A percentile compares a stretch with the other conserved stretches of the same genome.
phyloP scores from a whole-genome alignment of 2,329 filamentous ascomycete genomes.

The Phialemoniopsis sp. region DNA sequence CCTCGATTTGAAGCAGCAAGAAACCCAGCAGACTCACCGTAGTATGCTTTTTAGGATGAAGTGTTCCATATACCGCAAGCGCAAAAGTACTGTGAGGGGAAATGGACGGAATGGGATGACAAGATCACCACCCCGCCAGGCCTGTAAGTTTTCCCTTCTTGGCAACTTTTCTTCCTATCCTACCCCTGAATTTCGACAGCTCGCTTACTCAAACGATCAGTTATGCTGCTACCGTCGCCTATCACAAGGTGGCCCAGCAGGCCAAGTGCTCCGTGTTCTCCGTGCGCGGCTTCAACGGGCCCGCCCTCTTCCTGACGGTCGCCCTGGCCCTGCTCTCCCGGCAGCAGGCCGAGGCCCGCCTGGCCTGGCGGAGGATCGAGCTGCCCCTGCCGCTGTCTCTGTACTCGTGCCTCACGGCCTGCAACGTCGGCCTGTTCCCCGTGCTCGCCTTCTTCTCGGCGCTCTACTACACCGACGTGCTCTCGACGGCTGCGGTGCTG shows the following conservation, averaged over 20 bases:
- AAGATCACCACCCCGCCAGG: constrained; percentile 97
- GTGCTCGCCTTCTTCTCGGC: constrained; percentile 94
- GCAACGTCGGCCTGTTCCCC: constrained; percentile 84
- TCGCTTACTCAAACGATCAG: constrained; percentile 20
- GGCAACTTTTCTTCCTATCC: constrained; percentile 10
- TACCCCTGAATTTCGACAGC: constrained; percentile 6
- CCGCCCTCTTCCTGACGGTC: constrained; percentile 36
- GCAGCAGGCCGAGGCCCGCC: constrained; percentile 41
- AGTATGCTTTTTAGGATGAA: constrained; percentile 60
- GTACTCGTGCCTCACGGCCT: constrained; percentile 54
- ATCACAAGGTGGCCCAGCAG: constrained; percentile 22
- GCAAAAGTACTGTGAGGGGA: constrained; percentile 75
- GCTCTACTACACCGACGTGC: constrained; percentile 90
- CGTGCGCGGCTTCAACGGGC: constrained; percentile 45
- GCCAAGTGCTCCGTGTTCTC: constrained; percentile 31
- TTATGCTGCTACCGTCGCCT: constrained; percentile 41
- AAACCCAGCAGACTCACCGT: too few relatives aligned
- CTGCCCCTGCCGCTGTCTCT: constrained; percentile 20
- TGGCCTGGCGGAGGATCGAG: constrained; percentile 13
- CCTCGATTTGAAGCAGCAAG: not conserved
- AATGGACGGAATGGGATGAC: constrained; percentile 80
- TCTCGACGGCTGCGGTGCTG: constrained; percentile 74
- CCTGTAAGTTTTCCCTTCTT: constrained; percentile 47
- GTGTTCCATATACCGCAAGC: constrained; percentile 89
- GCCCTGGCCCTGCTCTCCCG: constrained; percentile 48